Conservation (phyloP, 768 basidiomycete species). For the Pleurotus eryngii region DNA sequence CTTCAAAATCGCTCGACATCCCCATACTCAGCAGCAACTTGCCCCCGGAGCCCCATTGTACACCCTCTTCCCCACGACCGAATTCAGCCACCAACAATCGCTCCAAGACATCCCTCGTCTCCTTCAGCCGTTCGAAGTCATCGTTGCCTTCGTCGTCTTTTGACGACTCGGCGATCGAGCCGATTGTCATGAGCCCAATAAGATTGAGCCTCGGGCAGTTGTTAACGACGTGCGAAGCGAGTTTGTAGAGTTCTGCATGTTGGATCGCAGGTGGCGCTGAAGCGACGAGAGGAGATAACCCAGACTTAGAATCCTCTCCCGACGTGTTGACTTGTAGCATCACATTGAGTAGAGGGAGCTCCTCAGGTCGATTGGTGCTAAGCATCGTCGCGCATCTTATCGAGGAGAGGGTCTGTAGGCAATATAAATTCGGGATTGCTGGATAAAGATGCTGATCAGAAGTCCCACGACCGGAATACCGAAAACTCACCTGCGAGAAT, state of each 20-base stretch:
- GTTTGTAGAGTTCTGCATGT: conserved; percentile 51
- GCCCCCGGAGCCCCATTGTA: conserved; percentile 50
- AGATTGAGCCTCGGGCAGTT: conserved; percentile 74
- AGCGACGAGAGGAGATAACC: conserved; percentile 56
- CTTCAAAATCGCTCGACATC: conserved; percentile 94
- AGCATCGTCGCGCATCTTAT: conserved; percentile 76
- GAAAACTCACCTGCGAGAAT: conserved; percentile 65
- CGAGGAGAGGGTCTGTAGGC: conserved; percentile 84
- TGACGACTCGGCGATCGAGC: conserved; percentile 68
- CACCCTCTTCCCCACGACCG: conserved; percentile 14
- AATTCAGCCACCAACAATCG: conserved; percentile 33
- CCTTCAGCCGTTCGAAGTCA: conserved; percentile 73
- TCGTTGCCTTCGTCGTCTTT: conserved; percentile 45
- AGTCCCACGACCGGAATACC: too few species aligned
- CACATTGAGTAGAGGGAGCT: conserved; percentile 71
- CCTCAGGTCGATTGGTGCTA: conserved; percentile 62
- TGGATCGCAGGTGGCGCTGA: conserved; percentile 22
- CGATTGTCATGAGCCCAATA: conserved; percentile 96
- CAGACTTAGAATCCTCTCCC: conserved; percentile 87
- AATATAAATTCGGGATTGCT: conserved; percentile 88
- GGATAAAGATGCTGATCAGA: conserved; percentile 1
- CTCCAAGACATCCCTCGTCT: conserved; percentile 59
- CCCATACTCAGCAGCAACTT: conserved; percentile 82
- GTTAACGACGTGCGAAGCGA: conserved; percentile 68
- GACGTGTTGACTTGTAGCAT: conserved; percentile 96